Evolutionary conservation across 2,329 filamentous ascomycete genomes (phyloP).

Genomic region (Drechslera avenae): DNA sequence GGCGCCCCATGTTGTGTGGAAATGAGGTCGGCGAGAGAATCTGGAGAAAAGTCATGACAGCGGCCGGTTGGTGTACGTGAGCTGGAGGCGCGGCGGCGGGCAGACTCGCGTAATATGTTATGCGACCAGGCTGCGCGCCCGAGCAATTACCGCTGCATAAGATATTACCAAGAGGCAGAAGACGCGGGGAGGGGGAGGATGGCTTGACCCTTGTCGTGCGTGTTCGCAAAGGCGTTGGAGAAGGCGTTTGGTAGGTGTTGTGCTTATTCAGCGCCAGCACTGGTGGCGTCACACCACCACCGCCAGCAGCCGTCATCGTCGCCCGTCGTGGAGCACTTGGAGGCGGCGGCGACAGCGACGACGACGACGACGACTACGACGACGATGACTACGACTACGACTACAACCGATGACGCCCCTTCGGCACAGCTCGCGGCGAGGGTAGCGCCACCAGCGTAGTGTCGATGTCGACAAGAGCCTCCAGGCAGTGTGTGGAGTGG

Average conservation of each 20-base stretch:
- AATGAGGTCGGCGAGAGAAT: constrained; percentile 3
- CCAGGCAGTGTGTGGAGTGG: neutral
- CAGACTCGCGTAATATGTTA: constrained; percentile 18
- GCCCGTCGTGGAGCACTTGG: too few species aligned
- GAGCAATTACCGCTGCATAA: constrained; percentile 24
- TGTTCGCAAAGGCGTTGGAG: constrained; percentile 1
- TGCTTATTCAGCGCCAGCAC: neutral
- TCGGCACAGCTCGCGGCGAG: constrained; percentile 4
- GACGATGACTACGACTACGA: too few species aligned
- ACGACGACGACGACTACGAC: constrained; percentile 5
- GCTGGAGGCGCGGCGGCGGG: constrained; percentile 4
- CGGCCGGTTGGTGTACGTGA: neutral
- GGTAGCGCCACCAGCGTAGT: constrained; percentile 18
- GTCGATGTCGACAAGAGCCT: constrained; percentile 9
- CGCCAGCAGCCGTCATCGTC: neutral
- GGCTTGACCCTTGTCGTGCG: neutral
- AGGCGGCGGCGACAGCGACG: neutral
- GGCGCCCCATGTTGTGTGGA: neutral
- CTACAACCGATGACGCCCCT: too few species aligned
- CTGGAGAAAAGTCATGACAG: neutral
- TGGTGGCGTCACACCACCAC: too few species aligned
- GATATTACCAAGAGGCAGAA: constrained; percentile 11
- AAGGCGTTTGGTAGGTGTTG: neutral
- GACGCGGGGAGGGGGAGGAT: constrained; percentile 7
- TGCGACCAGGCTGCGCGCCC: constrained; percentile 5